phyloP scores from a whole-genome alignment of 495 filamentous ascomycete genomes.

The Neurospora sp. region DNA sequence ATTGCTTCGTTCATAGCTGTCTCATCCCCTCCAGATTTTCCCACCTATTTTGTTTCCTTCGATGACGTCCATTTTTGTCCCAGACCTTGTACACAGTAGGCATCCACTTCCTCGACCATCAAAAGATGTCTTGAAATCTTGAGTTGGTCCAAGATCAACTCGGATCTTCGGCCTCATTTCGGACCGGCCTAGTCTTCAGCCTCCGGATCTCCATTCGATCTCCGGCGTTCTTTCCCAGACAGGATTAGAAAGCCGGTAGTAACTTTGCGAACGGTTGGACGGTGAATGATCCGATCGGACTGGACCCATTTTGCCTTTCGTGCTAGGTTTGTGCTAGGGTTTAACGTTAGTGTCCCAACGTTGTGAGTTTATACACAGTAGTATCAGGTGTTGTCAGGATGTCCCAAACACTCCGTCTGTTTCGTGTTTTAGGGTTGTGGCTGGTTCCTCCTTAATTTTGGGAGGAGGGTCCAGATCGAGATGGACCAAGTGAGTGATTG shows the following conservation, averaged over 20 bases:
- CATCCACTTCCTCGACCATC: not conserved
- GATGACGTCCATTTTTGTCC: not conserved
- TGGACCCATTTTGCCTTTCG: not conserved
- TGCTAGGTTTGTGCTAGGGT: not conserved
- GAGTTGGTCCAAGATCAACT: not conserved
- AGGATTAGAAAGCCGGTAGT: not conserved
- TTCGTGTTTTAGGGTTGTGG: not conserved
- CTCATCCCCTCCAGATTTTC: not conserved
- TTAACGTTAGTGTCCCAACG: not conserved
- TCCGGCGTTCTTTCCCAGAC: not conserved
- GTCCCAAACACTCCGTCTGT: not conserved
- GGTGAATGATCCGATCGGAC: not conserved
- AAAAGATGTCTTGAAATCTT: not conserved
- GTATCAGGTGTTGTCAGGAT: not conserved
- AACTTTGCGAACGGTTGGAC: not conserved
- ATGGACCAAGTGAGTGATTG: not conserved
- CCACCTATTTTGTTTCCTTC: not conserved
- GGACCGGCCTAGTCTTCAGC: not conserved
- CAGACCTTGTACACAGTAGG: not conserved
- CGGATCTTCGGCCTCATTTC: not conserved
- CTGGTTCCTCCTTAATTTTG: not conserved
- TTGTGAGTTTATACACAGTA: not conserved
- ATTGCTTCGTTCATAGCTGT: fast-evolving
- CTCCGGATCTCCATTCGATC: not conserved
- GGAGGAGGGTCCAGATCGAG: not conserved